These are phyloP conservation scores for Lactarius trivialis DNA, from an alignment of 768 basidiomycete species.

Conservation along the genomic window DNA sequence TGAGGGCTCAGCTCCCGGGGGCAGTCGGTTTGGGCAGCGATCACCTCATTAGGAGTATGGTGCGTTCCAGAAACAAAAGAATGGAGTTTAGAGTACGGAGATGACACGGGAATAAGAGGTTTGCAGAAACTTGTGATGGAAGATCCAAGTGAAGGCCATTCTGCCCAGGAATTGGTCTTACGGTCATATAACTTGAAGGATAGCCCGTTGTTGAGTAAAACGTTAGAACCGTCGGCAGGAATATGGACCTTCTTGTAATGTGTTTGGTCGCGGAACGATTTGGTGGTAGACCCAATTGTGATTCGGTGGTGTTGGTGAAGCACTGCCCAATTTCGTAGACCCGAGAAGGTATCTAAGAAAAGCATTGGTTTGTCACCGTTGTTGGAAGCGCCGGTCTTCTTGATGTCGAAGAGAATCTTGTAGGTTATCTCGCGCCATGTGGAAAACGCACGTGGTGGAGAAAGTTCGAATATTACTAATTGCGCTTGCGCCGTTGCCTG, in stretches of 20 bases:
- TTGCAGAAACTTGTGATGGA: not conserved
- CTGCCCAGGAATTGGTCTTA: not conserved
- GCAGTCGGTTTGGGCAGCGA: slow-evolving; percentile 38
- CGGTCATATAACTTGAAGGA: not conserved
- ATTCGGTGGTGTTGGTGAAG: not conserved
- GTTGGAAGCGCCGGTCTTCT: not conserved
- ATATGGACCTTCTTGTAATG: not conserved
- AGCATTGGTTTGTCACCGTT: not conserved
- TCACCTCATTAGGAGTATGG: slow-evolving; percentile 34
- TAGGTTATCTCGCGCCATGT: not conserved
- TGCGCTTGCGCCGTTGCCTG: not conserved
- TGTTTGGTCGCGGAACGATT: not conserved
- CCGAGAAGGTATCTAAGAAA: not conserved
- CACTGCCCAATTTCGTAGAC: not conserved
- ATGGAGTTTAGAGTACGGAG: not conserved
- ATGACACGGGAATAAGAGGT: not conserved
- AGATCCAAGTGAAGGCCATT: not conserved
- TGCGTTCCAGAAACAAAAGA: not conserved
- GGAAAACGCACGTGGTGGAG: not conserved
- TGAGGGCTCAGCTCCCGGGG: slow-evolving; percentile 37
- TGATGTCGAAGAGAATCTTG: not conserved
- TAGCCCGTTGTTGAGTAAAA: not conserved
- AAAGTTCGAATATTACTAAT: not conserved
- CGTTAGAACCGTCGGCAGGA: not conserved
- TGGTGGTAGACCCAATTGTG: not conserved